These are phyloP conservation scores for Salix udensis DNA, from an alignment of 345 rosid species.

Conservation along the genomic window DNA sequence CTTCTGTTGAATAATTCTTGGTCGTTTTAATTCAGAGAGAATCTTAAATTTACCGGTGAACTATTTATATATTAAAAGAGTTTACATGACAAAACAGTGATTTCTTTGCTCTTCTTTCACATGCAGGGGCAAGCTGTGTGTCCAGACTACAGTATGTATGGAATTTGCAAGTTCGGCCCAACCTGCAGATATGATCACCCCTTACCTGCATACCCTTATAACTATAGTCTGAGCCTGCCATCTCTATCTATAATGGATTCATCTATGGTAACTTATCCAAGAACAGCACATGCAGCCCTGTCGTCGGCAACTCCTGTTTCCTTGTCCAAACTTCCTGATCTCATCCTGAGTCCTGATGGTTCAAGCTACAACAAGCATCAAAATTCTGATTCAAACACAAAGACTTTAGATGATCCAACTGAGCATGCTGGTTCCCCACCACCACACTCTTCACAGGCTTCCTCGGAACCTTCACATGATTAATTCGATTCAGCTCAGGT, in stretches of 20 bases:
- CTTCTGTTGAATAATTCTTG: neutral
- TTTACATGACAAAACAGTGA: neutral
- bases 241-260: slow-evolving; percentile 38
- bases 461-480: slow-evolving; percentile 35
- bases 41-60: neutral
- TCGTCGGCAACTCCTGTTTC: slow-evolving; percentile 26
- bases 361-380: slow-evolving; percentile 20
- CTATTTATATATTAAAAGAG: neutral
- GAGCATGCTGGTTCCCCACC: slow-evolving; percentile 31
- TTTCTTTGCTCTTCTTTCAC: slow-evolving; percentile 10
- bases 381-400: slow-evolving; percentile 23
- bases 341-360: slow-evolving; percentile 30
- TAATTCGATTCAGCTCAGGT: slow-evolving; percentile 16
- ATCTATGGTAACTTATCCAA: slow-evolving; percentile 40
- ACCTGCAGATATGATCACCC: slow-evolving; percentile 75
- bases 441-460: slow-evolving; percentile 26
- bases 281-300: slow-evolving; percentile 25
- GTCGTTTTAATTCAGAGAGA: neutral
- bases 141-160: slow-evolving; percentile 54
- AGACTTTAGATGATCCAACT: slow-evolving; percentile 34
- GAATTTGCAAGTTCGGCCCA: slow-evolving; percentile 69
- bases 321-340: slow-evolving; percentile 28
- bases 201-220: slow-evolving; percentile 39
- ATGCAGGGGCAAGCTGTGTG: slow-evolving; percentile 71
- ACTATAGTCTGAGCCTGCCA: slow-evolving; percentile 41